Base-by-base conservation (phyloP, 148 eudicot genomes). In the Diospyros lotus region DNA sequence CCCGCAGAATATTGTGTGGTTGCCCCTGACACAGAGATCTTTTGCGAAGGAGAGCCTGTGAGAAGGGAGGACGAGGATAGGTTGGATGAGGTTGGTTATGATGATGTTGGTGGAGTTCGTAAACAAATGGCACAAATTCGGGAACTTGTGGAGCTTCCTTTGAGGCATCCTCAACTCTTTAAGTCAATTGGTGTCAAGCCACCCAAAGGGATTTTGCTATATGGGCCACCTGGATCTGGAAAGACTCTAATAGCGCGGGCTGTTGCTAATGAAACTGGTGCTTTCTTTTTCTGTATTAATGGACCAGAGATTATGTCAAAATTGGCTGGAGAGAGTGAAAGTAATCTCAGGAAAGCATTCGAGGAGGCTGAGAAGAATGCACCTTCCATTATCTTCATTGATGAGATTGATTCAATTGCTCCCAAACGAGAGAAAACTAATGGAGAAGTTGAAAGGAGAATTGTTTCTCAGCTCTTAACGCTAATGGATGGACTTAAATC, bases 291-390 rank as follows among this genome's bases (percentile, higher is more conserved):
- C 72, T 88, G 93, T 74, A 92, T 92, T 4, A 92, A 92, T 81
- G 97, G 97, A 44, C 97, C 97, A 10, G 97, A 92, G 61, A 92
- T 92, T 67, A 92, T 92, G 97, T 92, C 97, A 1, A 92, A 92
- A 69, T 70, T 92, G 85, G 97, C 97, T 66, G 97, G 97, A 56
- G 97, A 92, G 71, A 92, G 97, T 82, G 97, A 92, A 82, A 92
- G 97, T 86, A 92, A 92, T 78, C 93, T 92, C 62, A 87, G 97
- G 75, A 92, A 92, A 86, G 97, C 97, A 66, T 92, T 92, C 75
- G 97, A 92, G 80, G 97, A 92, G 77, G 94, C 97, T 9, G 97
- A 92, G 80, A 92, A 92, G 82, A 92, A 92, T 85, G 97, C 97
- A 53, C 97, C 97, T 15, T 86, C 97, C 9, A 92, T 92, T 41